These are phyloP conservation scores for Elsinoe ampelina DNA, from an alignment of 2,329 filamentous ascomycete species.

Conservation along the genomic window DNA sequence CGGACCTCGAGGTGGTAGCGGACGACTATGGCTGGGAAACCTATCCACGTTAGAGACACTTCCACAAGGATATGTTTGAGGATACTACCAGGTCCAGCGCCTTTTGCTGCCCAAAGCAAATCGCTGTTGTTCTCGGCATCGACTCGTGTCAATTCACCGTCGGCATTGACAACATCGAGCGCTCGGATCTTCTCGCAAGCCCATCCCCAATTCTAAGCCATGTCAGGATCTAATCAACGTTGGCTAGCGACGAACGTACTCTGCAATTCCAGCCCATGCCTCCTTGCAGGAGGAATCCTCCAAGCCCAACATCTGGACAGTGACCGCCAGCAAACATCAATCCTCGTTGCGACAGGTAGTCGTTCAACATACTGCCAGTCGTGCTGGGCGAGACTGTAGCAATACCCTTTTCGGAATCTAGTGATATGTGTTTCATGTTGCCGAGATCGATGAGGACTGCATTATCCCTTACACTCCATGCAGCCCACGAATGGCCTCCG, in stretches of 20 bases:
- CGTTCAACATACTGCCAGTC: constrained; percentile 39
- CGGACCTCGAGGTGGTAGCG: constrained; percentile 40
- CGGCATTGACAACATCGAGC: constrained; percentile 42
- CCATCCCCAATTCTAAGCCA: constrained; percentile 45
- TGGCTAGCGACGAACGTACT: constrained; percentile 23
- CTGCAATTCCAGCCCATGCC: constrained; percentile 52
- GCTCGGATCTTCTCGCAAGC: constrained; percentile 41
- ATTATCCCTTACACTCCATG: constrained; percentile 41
- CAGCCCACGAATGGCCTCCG: constrained; percentile 43
- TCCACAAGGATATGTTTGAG: neutral
- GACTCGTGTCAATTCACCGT: constrained; percentile 32
- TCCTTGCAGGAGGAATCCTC: constrained; percentile 47
- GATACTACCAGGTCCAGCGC: constrained; percentile 32
- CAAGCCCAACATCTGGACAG: constrained; percentile 49
- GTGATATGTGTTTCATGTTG: constrained; percentile 31
- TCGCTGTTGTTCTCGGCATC: constrained; percentile 34
- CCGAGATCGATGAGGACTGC: constrained; percentile 37
- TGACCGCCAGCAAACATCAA: constrained; percentile 46
- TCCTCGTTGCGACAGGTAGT: constrained; percentile 29
- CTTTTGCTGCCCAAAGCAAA: constrained; percentile 42
- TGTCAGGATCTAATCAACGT: neutral
- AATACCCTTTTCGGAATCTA: constrained; percentile 32
- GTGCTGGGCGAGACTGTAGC: constrained; percentile 39
- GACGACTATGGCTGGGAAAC: constrained; percentile 46
- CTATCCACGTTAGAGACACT: constrained; percentile 17